phyloP scores from a whole-genome alignment of 176 grass and related monocot genomes.

The Musa beccarii region DNA sequence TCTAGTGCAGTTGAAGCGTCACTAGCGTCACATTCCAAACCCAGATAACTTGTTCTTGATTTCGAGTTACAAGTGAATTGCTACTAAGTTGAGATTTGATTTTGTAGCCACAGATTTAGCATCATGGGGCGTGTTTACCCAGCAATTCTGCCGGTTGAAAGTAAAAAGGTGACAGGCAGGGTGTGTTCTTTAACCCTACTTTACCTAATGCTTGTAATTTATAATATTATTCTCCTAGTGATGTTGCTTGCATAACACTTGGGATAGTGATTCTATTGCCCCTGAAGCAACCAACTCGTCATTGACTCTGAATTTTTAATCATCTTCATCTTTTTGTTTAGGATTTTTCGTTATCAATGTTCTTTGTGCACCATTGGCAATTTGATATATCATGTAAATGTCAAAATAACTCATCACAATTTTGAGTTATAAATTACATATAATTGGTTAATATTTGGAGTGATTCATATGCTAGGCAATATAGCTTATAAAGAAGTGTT shows the following conservation, averaged over 20 bases:
- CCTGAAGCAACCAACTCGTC: background rate
- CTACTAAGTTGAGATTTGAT: constrained; percentile 4
- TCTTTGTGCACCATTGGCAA: background rate
- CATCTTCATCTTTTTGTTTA: background rate
- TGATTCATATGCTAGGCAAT: no score
- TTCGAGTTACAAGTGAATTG: background rate
- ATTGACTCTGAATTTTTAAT: background rate
- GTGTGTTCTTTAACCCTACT: constrained; percentile 17
- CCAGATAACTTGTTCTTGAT: no score
- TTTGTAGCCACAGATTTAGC: constrained; percentile 61
- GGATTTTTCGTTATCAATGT: background rate
- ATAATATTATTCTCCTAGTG: background rate
- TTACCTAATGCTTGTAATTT: background rate
- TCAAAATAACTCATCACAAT: background rate
- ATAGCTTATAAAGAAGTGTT: no score
- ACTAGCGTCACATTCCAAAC: no score
- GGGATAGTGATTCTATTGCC: no score
- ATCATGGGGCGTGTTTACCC: constrained; percentile 74
- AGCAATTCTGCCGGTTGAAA: constrained; percentile 53
- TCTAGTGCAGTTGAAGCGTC: no score
- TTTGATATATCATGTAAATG: background rate
- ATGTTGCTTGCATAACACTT: background rate
- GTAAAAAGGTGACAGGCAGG: constrained; percentile 46
- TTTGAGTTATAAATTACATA: background rate
- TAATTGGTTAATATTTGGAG: no score